phyloP scores from a whole-genome alignment of 2,329 filamentous ascomycete species.

The Magnaporthiopsis rhizophila region DNA sequence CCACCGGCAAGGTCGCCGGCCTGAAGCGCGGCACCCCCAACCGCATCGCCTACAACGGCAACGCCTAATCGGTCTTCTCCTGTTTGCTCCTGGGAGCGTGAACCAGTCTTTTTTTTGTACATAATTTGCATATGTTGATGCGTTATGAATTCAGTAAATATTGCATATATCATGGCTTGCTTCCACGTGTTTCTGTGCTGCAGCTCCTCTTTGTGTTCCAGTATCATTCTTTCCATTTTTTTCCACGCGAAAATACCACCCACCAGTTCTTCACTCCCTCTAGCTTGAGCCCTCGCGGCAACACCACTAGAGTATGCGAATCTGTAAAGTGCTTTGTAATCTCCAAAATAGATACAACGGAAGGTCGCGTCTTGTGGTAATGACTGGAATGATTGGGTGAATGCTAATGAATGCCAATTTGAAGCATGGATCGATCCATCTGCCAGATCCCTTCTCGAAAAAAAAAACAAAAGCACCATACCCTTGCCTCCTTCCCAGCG shows the following conservation, averaged over 20 bases:
- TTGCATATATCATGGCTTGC: neutral
- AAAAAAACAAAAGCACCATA: neutral
- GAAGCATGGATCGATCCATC: no score
- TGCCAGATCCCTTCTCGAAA: neutral
- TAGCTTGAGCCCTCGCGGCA: no score
- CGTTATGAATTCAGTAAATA: neutral
- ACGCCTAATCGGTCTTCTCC: conserved; percentile 15
- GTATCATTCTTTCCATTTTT: neutral
- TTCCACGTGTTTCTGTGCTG: neutral
- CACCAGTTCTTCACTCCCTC: no score
- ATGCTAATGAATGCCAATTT: neutral
- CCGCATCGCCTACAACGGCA: conserved; percentile 48
- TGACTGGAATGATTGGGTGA: neutral
- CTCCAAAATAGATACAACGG: neutral
- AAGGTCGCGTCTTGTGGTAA: neutral
- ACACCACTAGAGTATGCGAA: no score
- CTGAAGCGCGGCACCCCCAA: conserved; percentile 39
- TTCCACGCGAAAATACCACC: no score
- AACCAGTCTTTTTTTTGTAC: neutral
- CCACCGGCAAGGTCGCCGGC: conserved; percentile 30
- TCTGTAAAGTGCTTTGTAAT: neutral
- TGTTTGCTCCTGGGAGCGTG: neutral
- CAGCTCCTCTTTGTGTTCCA: neutral
- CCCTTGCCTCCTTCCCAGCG: neutral
- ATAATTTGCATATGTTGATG: neutral